Evolutionary conservation across 345 rosid genomes (phyloP).

Genomic region (Orychophragmus violaceus): DNA sequence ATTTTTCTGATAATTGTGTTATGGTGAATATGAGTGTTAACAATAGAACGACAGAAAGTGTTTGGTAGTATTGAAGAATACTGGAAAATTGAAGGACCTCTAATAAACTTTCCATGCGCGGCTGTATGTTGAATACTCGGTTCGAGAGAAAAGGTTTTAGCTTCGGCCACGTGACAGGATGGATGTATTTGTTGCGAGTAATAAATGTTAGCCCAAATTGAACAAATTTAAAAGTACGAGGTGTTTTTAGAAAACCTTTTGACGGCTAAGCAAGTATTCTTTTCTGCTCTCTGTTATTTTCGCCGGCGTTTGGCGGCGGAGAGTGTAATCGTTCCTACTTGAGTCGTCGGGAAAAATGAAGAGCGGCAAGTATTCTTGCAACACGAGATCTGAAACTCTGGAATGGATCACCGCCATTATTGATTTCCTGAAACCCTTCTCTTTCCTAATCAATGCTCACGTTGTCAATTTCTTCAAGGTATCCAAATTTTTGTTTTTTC

Average conservation of each 20-base stretch:
- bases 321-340: background rate
- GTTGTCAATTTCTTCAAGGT: conserved; percentile 83
- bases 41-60: background rate
- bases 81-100: no score
- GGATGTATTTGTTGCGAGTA: background rate
- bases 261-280: background rate
- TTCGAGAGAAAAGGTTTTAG: background rate
- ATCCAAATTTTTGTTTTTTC: background rate
- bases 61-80: background rate
- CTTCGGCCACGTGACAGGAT: background rate
- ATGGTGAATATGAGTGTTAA: background rate
- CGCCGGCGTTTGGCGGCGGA: conserved; percentile 22
- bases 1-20: background rate
- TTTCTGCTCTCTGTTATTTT: background rate
- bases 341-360: conserved; percentile 21
- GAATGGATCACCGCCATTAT: conserved; percentile 69
- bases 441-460: conserved; percentile 52
- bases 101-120: no score
- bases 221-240: background rate
- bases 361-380: conserved; percentile 47
- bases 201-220: background rate
- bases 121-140: background rate
- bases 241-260: background rate
- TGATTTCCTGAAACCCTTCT: conserved; percentile 50
- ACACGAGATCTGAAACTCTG: conserved; percentile 51